Evolutionary conservation across 169 alveolate species (phyloP), one percentile per base, ranked within the genome.

Genomic region (Plasmodium relictum): DNA sequence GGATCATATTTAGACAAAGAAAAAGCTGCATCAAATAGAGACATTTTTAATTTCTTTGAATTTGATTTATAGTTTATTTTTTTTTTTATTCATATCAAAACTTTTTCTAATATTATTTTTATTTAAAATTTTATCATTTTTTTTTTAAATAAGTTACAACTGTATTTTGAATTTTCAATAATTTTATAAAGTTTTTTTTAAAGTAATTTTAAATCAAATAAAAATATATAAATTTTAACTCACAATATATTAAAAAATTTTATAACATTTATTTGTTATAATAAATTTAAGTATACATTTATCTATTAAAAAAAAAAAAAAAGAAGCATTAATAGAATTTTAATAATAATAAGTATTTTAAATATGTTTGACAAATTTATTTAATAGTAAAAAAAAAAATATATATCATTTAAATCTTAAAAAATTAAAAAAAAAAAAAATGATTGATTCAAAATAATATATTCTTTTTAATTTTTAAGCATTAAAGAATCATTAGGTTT

Each of bases 11-110:
- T 66, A 37, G 90, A 80, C 59, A 80, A 80, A 45, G 52, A 80
- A 12, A 80, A 68, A 44, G 90, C 90, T 42, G 22, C 78, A 48
- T 68, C 80, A 24, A 80, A 66, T 69, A 80, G 90, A 44, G 37
- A 80, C 18, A 80, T 80, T 54, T 80, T 80, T 80, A 80, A 48
- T 61, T 80, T 80, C 66, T 80, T 80, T 54, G 90, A 80, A 66
- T 65, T 50, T 54, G 90, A 80, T 65, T 48, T 80, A 68, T 80
- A 69, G 52, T 52, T 42, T n/a, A 6, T 62, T 62, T 52, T 31
- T 31, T 62, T 62, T 52, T 31, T 31, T 31, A 14, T 26, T 39
- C 39, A 42, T 68, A 16, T n/a, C 14, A 42, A 20, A 12, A 24
- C 22, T 50, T 68, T 31, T 31, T 31, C 3, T 31, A 31, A 31